Percentiles rank a stretch among this genome's conserved stretches.
Conservation (phyloP, 2,329 filamentous ascomycete genomes). For the Fusarium sacchari region DNA sequence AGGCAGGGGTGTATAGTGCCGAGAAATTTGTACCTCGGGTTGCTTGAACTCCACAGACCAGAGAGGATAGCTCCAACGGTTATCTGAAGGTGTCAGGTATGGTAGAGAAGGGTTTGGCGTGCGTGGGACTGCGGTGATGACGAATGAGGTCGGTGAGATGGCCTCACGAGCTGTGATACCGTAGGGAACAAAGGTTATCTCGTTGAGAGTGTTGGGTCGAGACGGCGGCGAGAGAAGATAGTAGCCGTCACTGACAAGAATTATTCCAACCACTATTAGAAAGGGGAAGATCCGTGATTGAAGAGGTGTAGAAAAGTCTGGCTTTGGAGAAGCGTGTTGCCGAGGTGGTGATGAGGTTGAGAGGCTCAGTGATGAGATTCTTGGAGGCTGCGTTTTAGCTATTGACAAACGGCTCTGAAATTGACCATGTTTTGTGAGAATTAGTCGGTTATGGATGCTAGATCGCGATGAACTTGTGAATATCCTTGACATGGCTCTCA, state of each 20-base stretch:
- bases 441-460: background rate
- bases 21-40: slow-evolving; percentile 89
- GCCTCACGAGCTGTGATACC: slow-evolving; percentile 68
- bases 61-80: slow-evolving; percentile 63
- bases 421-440: background rate
- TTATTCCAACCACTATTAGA: slow-evolving; percentile 30
- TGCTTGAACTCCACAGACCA: slow-evolving; percentile 96
- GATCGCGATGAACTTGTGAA: background rate
- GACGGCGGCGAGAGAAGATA: slow-evolving; percentile 42
- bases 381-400: background rate
- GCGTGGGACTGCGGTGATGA: slow-evolving; percentile 70
- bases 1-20: slow-evolving; percentile 91
- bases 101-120: slow-evolving; percentile 43
- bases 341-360: background rate
- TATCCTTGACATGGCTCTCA: slow-evolving; percentile 13
- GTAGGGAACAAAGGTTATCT: slow-evolving; percentile 71
- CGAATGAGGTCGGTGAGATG: slow-evolving; percentile 73
- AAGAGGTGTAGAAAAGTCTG: slow-evolving; percentile 58
- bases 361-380: background rate
- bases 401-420: background rate
- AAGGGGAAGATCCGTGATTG: slow-evolving; percentile 40
- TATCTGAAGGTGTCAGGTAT: slow-evolving; percentile 37
- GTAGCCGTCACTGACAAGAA: slow-evolving; percentile 41
- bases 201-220: slow-evolving; percentile 59
- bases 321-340: slow-evolving; percentile 18